These are phyloP conservation scores for Penicillium crystallinum DNA, from an alignment of 495 filamentous ascomycete genomes.

Conservation along the genomic window DNA sequence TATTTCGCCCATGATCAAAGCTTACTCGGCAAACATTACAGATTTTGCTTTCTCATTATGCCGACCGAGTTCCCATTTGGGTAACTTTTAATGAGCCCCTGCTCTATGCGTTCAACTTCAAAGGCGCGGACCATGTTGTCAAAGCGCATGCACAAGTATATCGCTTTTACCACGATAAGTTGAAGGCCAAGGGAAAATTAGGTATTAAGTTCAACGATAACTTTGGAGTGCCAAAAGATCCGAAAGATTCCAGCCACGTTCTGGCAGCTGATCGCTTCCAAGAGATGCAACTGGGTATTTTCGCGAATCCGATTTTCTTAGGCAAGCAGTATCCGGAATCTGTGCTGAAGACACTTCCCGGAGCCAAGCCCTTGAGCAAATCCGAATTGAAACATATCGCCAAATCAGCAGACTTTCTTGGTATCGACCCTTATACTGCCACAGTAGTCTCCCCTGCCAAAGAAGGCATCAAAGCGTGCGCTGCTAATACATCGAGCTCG, in stretches of 20 bases:
- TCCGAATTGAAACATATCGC: slow-evolving; percentile 29
- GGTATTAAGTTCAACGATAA: slow-evolving; percentile 41
- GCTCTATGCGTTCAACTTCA: slow-evolving; percentile 27
- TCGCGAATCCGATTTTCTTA: slow-evolving; percentile 38
- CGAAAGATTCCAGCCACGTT: slow-evolving; percentile 29
- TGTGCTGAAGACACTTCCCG: slow-evolving; percentile 23
- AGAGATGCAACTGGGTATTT: slow-evolving; percentile 35
- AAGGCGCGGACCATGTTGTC: slow-evolving; percentile 30
- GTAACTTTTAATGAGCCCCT: slow-evolving; percentile 44
- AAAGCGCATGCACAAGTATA: slow-evolving; percentile 36
- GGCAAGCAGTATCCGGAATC: slow-evolving; percentile 38
- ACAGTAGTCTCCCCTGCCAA: slow-evolving; percentile 33
- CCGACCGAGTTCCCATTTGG: slow-evolving; percentile 42
- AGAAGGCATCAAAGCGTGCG: slow-evolving; percentile 33
- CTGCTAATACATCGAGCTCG: slow-evolving; percentile 18
- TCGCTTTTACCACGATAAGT: slow-evolving; percentile 36
- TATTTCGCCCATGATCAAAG: neutral
- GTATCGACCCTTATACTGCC: slow-evolving; percentile 44
- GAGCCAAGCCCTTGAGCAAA: slow-evolving; percentile 26
- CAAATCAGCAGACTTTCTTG: slow-evolving; percentile 40
- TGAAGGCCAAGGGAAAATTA: slow-evolving; percentile 36
- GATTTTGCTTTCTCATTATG: slow-evolving; percentile 36
- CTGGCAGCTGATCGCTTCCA: slow-evolving; percentile 35
- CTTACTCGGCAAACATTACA: too few species aligned
- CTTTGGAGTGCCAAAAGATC: slow-evolving; percentile 35